These are phyloP conservation scores for Pythium vanterpoolii DNA, from an alignment of 352 stramenopile genomes.

Conservation along the genomic window DNA sequence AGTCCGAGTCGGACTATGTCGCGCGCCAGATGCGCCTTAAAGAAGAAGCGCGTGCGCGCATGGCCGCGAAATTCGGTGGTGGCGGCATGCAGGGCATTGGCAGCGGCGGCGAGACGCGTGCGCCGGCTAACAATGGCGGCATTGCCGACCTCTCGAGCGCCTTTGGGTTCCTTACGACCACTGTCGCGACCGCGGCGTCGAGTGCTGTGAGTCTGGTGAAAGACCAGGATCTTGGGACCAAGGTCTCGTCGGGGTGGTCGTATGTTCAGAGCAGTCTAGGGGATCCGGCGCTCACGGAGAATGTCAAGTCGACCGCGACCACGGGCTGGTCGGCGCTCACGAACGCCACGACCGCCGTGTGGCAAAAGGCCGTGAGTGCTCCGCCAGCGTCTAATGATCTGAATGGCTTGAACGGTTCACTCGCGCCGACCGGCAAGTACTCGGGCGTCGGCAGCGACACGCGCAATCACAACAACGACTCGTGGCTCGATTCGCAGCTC, in stretches of 20 bases:
- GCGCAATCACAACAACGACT: conserved; percentile 64
- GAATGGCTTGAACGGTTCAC: conserved; percentile 43
- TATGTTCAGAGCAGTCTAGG: conserved; percentile 71
- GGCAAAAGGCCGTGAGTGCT: conserved; percentile 36
- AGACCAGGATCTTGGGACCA: conserved; percentile 69
- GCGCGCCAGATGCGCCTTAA: conserved; percentile 62
- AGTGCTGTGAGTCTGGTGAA: conserved; percentile 69
- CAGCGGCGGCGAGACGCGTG: conserved; percentile 58
- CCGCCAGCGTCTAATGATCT: conserved; percentile 12
- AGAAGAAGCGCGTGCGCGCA: conserved; percentile 72
- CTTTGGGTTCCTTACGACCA: conserved; percentile 73
- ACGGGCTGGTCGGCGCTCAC: conserved; percentile 74
- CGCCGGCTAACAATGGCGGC: conserved; percentile 32
- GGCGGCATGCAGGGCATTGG: conserved; percentile 78
- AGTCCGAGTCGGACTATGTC: conserved; percentile 77
- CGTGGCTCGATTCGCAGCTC: conserved; percentile 60
- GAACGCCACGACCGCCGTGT: conserved; percentile 53
- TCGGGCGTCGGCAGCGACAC: conserved; percentile 45
- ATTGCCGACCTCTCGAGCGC: conserved; percentile 59
- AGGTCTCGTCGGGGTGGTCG: conserved; percentile 77
- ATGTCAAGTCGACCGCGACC: conserved; percentile 79
- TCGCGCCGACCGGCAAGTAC: conserved; percentile 64
- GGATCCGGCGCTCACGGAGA: conserved; percentile 62
- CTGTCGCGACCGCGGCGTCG: conserved; percentile 60
- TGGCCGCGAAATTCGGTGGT: conserved; percentile 78